These are phyloP conservation scores for Hortaea werneckii DNA, from an alignment of 2,329 filamentous ascomycete species.

Conservation along the genomic window DNA sequence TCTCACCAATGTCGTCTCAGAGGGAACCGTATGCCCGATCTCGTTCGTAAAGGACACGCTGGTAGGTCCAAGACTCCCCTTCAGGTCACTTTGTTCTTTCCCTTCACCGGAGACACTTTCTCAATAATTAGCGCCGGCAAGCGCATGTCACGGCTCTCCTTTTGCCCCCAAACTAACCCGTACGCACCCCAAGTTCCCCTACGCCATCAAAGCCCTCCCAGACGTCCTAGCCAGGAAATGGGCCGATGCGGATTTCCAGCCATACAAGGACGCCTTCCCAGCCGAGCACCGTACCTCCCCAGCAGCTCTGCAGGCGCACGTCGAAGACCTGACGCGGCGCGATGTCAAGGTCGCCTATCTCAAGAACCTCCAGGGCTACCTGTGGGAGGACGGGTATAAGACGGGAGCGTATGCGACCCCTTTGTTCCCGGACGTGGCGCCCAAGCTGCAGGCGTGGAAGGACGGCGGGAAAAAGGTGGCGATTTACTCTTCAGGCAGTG, in stretches of 20 bases:
- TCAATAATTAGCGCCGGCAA: not conserved
- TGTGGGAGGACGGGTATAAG: slow-evolving; percentile 67
- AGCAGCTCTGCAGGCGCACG: slow-evolving; percentile 53
- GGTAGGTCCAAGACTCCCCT: slow-evolving; percentile 46
- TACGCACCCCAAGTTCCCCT: slow-evolving; percentile 50
- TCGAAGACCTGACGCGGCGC: slow-evolving; percentile 57
- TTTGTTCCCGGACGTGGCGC: slow-evolving; percentile 64
- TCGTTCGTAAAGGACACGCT: slow-evolving; percentile 75
- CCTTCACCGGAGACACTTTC: too few relatives aligned
- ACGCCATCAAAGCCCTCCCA: slow-evolving; percentile 58
- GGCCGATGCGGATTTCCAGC: slow-evolving; percentile 53
- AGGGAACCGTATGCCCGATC: slow-evolving; percentile 74
- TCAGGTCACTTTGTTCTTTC: not conserved
- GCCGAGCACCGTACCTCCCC: slow-evolving; percentile 50
- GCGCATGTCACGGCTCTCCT: not conserved
- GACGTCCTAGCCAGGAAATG: slow-evolving; percentile 55
- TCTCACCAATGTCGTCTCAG: slow-evolving; percentile 32
- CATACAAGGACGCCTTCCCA: slow-evolving; percentile 64
- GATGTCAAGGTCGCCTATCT: slow-evolving; percentile 70
- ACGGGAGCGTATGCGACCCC: slow-evolving; percentile 60
- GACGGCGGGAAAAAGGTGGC: slow-evolving; percentile 48
- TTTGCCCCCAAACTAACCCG: not conserved
- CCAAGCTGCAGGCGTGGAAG: slow-evolving; percentile 42
- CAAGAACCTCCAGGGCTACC: slow-evolving; percentile 68
- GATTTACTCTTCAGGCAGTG: slow-evolving; percentile 75